These are phyloP conservation scores for Diospyros kaki DNA, from an alignment of 148 eudicot species.

Conservation along the genomic window DNA sequence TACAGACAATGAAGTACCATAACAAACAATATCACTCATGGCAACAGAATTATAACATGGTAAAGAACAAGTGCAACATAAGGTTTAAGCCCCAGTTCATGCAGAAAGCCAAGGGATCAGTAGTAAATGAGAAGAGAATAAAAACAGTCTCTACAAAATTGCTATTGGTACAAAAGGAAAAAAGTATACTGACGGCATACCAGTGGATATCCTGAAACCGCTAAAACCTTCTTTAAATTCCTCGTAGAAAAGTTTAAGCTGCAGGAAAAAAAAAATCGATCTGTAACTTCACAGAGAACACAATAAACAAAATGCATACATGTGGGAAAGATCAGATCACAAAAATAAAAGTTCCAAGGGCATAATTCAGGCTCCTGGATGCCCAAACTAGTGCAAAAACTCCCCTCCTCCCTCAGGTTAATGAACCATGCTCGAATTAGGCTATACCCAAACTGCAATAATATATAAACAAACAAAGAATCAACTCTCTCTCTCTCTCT, in stretches of 20 bases:
- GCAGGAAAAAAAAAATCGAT: slow-evolving; percentile 28
- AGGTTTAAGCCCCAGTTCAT: neutral
- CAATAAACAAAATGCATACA: neutral
- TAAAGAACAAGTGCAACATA: neutral
- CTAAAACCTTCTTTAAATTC: slow-evolving; percentile 64
- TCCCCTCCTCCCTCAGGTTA: neutral
- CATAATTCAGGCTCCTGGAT: neutral
- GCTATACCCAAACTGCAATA: neutral
- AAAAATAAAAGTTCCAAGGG: neutral
- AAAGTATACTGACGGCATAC: slow-evolving; percentile 44
- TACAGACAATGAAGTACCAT: neutral
- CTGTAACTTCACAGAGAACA: neutral
- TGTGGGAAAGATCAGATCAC: no score
- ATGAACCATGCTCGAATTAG: neutral
- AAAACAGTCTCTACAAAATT: neutral
- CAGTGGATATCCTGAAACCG: slow-evolving; percentile 79
- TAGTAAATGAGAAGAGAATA: neutral
- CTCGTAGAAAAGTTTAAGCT: slow-evolving; percentile 61
- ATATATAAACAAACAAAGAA: neutral
- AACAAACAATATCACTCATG: neutral
- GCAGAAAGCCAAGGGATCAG: neutral
- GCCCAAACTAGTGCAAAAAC: neutral
- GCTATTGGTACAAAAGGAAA: neutral
- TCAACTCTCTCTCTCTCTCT: neutral
- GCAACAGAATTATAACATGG: slow-evolving; percentile 1